Conservation (phyloP, 768 basidiomycete genomes). For the Favolaschia claudopus region DNA sequence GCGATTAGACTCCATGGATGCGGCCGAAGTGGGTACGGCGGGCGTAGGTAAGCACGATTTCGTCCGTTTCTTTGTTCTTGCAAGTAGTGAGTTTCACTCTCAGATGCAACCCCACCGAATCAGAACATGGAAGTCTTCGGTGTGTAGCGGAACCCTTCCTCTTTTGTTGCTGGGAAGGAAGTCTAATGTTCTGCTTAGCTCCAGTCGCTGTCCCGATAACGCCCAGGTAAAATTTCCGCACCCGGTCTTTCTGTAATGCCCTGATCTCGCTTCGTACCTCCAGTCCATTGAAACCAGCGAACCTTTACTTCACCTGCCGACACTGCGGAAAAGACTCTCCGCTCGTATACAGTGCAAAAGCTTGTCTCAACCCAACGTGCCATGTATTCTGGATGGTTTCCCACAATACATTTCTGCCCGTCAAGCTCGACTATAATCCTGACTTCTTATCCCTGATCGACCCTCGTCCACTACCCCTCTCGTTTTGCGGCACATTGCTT, state of each 20-base stretch:
- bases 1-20: background rate
- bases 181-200: background rate
- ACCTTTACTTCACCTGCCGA: slow-evolving; percentile 44
- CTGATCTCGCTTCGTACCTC: background rate
- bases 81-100: too few species aligned
- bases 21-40: background rate
- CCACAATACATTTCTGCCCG: slow-evolving; percentile 36
- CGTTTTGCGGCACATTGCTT: slow-evolving; percentile 44
- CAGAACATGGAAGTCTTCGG: too few species aligned
- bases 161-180: too few species aligned
- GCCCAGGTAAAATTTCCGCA: background rate
- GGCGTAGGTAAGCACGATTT: background rate
- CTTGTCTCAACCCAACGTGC: slow-evolving; percentile 70
- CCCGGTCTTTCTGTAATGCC: background rate
- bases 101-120: too few species aligned
- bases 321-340: slow-evolving; percentile 55
- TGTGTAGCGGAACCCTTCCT: too few species aligned
- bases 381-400: slow-evolving; percentile 58
- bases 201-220: background rate
- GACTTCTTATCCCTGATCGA: slow-evolving; percentile 53
- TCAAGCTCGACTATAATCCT: slow-evolving; percentile 53
- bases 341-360: slow-evolving; percentile 66
- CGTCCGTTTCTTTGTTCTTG: too few species aligned
- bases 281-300: slow-evolving; percentile 28
- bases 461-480: slow-evolving; percentile 38